Percentiles rank a stretch among this genome's conserved stretches.
Conservation (phyloP, 768 basidiomycete genomes). For the Trametopsis cervina region DNA sequence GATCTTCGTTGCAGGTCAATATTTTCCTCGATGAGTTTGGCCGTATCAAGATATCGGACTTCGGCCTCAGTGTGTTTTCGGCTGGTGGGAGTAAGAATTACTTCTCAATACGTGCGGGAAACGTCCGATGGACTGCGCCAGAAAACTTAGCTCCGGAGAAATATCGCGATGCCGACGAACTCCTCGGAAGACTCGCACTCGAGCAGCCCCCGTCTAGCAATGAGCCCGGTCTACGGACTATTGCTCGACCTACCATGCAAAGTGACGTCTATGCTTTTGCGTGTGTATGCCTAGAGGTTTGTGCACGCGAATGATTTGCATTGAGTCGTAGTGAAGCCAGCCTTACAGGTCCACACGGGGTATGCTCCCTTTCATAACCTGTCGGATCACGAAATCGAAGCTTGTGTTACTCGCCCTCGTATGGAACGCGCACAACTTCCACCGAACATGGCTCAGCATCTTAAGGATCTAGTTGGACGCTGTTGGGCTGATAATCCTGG, state of each 20-base stretch:
- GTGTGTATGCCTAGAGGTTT: conserved; percentile 5
- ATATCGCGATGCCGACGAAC: too few relatives aligned
- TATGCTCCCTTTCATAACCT: neutral
- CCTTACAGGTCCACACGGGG: neutral
- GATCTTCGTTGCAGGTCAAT: neutral
- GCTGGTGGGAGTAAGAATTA: neutral
- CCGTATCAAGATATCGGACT: neutral
- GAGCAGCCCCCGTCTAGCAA: too few relatives aligned
- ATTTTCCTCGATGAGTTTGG: neutral
- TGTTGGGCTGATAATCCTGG: neutral
- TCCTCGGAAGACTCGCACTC: too few relatives aligned
- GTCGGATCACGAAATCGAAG: neutral
- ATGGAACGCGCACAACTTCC: neutral
- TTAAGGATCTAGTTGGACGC: neutral
- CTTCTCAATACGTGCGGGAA: neutral
- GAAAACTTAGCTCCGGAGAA: neutral
- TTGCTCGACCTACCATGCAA: neutral
- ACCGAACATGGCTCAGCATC: conserved; percentile 2
- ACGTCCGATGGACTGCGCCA: neutral
- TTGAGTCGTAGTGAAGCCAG: neutral
- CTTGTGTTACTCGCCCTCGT: neutral
- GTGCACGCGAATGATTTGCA: too few relatives aligned
- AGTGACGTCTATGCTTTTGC: neutral
- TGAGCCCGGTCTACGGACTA: neutral
- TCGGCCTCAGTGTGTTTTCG: neutral